phyloP scores from a whole-genome alignment of 805 yeast species.

The Pichia rugopelliculosa region DNA sequence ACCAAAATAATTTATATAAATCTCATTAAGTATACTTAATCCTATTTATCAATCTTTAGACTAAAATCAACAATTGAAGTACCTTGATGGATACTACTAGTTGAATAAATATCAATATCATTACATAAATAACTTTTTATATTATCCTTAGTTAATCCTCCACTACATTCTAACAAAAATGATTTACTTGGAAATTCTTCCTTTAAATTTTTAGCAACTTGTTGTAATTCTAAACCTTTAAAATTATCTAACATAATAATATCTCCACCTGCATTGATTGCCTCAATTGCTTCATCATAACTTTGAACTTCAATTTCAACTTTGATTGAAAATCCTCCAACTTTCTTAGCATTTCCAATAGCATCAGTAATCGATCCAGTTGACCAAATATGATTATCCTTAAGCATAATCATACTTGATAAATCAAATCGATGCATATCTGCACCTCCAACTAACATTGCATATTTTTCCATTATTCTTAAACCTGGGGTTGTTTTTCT shows the following conservation, averaged over 20 bases:
- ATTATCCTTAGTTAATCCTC: constrained; percentile 75
- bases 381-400: constrained; percentile 89
- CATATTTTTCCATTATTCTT: constrained; percentile 79
- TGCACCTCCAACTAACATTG: constrained; percentile 93
- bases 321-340: constrained; percentile 82
- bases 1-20: constrained; percentile 22
- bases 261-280: constrained; percentile 92
- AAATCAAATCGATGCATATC: constrained; percentile 90
- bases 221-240: constrained; percentile 52
- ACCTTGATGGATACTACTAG: constrained; percentile 93
- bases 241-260: constrained; percentile 93
- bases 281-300: constrained; percentile 84
- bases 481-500: constrained; percentile 97
- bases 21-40: too few species aligned
- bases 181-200: constrained; percentile 41
- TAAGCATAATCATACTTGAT: constrained; percentile 91
- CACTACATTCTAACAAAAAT: constrained; percentile 82
- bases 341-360: constrained; percentile 64
- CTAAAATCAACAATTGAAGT: constrained; percentile 75
- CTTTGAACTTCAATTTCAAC: constrained; percentile 89
- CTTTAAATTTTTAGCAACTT: constrained; percentile 60
- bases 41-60: constrained; percentile 46
- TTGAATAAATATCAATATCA: constrained; percentile 83
- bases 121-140: constrained; percentile 58
- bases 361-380: constrained; percentile 89